A percentile compares a stretch with the other conserved stretches of the same genome.
These are phyloP conservation scores for Colletotrichum costaricense DNA, from an alignment of 2,329 filamentous ascomycete genomes.

Conservation along the genomic window DNA sequence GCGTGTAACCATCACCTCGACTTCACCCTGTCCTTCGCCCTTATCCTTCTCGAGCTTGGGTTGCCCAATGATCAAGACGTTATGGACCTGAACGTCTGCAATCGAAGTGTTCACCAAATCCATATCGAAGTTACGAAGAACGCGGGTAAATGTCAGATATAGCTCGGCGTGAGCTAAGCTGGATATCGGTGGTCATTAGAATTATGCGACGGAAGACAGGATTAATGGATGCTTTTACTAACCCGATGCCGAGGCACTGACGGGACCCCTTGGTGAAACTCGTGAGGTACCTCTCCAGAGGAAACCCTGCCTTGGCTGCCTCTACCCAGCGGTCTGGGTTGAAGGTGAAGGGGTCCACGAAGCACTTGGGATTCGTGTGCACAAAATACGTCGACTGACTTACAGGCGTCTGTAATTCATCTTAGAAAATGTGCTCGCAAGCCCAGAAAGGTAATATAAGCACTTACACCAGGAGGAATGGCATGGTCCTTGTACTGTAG, in stretches of 20 bases:
- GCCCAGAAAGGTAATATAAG: not conserved
- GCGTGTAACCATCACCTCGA: conserved; percentile 32
- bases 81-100: conserved; percentile 15
- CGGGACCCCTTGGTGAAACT: conserved; percentile 35
- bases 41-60: conserved; percentile 20
- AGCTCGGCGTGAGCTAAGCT: conserved; percentile 36
- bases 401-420: conserved; percentile 36
- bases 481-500: conserved; percentile 45
- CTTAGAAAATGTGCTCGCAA: not conserved
- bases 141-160: conserved; percentile 33
- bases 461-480: conserved; percentile 46
- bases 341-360: conserved; percentile 40
- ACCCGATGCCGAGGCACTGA: conserved; percentile 37
- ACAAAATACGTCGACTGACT: conserved; percentile 40
- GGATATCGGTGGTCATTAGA: not conserved
- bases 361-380: conserved; percentile 38
- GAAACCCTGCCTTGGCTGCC: conserved; percentile 29
- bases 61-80: conserved; percentile 23
- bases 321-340: conserved; percentile 42
- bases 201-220: not conserved
- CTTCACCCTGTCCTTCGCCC: conserved; percentile 16
- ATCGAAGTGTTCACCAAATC: conserved; percentile 36
- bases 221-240: not conserved
- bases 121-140: conserved; percentile 37
- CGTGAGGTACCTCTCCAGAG: conserved; percentile 32